Evolutionary conservation across 106 monocot genomes (phyloP).

Genomic region (Dendrobium officinale): DNA sequence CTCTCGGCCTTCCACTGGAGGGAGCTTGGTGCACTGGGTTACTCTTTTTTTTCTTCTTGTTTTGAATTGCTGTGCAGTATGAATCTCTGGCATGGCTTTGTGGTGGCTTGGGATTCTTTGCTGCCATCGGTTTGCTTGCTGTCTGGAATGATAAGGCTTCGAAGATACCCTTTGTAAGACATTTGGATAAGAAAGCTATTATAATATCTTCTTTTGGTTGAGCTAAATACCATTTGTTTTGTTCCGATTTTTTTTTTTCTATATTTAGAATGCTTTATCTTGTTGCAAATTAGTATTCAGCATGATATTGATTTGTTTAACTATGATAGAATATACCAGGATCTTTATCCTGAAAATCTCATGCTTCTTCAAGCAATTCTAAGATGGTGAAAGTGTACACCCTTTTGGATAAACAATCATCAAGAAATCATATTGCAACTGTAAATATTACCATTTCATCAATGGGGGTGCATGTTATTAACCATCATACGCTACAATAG

Average conservation of each 20-base stretch:
- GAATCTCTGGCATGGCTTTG: conserved; percentile 93
- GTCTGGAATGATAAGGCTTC: conserved; percentile 95
- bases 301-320: not conserved
- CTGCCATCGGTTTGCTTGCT: conserved; percentile 56
- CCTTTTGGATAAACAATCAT: not conserved
- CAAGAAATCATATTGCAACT: not conserved
- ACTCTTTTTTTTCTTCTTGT: not conserved
- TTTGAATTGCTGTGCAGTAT: conserved; percentile 29
- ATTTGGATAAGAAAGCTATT: not conserved
- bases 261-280: not conserved
- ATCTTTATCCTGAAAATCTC: not conserved
- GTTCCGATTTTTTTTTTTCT: not conserved
- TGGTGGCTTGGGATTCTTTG: conserved; percentile 81
- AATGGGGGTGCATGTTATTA: not conserved
- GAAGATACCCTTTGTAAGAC: conserved; percentile 82
- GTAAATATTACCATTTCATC: not conserved
- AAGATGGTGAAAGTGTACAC: not conserved
- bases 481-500: not conserved
- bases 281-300: not conserved
- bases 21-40: not conserved
- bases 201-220: not conserved
- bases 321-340: not conserved
- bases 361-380: not conserved
- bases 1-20: not conserved
- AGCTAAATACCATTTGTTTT: not conserved